phyloP scores from a whole-genome alignment of 148 eudicot species.

The Vaccinium macrocarpon region DNA sequence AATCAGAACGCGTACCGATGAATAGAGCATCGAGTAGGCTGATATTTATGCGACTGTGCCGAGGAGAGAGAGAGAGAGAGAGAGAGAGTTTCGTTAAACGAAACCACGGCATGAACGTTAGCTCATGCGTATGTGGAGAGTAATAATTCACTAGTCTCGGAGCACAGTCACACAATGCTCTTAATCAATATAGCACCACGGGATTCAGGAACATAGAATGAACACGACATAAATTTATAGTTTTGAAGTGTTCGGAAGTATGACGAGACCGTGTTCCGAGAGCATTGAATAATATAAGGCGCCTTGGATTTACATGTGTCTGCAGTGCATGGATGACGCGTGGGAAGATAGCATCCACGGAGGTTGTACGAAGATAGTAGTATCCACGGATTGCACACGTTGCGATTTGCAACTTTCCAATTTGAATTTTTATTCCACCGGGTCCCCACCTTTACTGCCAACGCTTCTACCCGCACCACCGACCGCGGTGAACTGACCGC shows the following conservation, averaged over 20 bases:
- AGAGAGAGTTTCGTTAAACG: background rate
- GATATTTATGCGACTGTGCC: background rate
- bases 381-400: background rate
- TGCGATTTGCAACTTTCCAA: background rate
- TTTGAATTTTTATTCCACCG: too few species aligned
- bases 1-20: conserved; percentile 4
- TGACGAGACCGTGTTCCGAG: too few species aligned
- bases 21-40: conserved; percentile 9
- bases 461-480: too few species aligned
- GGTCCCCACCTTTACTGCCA: too few species aligned
- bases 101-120: background rate
- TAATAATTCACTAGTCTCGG: too few species aligned
- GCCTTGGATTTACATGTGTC: background rate
- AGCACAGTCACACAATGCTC: too few species aligned
- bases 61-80: background rate
- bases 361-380: background rate
- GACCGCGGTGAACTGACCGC: too few species aligned
- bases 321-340: background rate
- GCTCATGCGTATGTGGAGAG: background rate
- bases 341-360: background rate
- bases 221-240: too few species aligned
- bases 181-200: too few species aligned
- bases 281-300: too few species aligned
- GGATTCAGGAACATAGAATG: too few species aligned
- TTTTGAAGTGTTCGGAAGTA: too few species aligned